A percentile compares a stretch with the other conserved stretches of the same genome.
These are phyloP conservation scores for Teratosphaeria nubilosa DNA, from an alignment of 2,329 filamentous ascomycete genomes.

Conservation along the genomic window DNA sequence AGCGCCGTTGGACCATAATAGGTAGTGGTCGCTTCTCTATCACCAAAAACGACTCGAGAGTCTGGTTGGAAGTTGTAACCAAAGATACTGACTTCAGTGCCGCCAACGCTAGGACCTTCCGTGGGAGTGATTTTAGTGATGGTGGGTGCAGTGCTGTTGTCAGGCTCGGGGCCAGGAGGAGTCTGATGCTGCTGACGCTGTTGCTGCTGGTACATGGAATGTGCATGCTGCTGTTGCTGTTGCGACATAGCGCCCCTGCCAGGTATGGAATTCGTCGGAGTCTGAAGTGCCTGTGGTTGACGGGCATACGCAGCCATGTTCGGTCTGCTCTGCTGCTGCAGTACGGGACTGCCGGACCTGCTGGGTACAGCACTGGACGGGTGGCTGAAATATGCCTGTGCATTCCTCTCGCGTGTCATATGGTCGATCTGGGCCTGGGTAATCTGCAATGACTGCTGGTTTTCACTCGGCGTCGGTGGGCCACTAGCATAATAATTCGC, in stretches of 20 bases:
- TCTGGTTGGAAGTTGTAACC: constrained; percentile 71
- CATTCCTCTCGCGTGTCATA: constrained; percentile 14
- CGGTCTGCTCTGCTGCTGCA: constrained; percentile 20
- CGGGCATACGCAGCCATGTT: constrained; percentile 25
- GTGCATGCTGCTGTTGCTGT: constrained; percentile 3
- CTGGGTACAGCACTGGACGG: constrained; percentile 41
- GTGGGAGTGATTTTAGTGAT: constrained; percentile 77
- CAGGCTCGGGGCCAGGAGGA: background rate
- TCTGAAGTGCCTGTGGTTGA: constrained; percentile 19
- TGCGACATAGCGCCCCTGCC: constrained; percentile 5
- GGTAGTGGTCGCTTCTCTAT: constrained; percentile 57
- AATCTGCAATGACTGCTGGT: constrained; percentile 9
- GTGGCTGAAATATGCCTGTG: constrained; percentile 22
- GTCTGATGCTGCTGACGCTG: constrained; percentile 3
- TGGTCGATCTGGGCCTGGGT: constrained; percentile 13
- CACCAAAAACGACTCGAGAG: constrained; percentile 78
- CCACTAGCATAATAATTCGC: constrained; percentile 22
- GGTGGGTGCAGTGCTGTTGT: constrained; percentile 32
- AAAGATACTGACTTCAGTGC: constrained; percentile 77
- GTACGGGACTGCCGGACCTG: constrained; percentile 63
- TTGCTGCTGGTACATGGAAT: constrained; percentile 1
- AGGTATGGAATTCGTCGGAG: constrained; percentile 15
- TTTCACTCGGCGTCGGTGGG: constrained; percentile 22
- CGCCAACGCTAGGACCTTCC: constrained; percentile 72
- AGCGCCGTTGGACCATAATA: constrained; percentile 74